Conservation (phyloP, 257 asterid genomes). For the Scutellaria minor region DNA sequence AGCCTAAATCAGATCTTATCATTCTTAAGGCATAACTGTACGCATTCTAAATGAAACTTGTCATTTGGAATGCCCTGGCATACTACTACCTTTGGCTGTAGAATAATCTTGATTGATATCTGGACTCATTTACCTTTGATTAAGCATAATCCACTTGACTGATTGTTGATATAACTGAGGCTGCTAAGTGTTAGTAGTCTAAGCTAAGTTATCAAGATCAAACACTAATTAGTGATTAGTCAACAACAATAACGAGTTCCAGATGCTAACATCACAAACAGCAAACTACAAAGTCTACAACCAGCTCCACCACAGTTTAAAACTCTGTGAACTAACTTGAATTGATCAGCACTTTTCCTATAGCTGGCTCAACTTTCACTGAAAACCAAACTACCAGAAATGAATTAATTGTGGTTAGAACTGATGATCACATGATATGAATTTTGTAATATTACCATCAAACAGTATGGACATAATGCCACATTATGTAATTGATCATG, state of each 20-base stretch:
- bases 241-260: neutral
- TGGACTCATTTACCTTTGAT: neutral
- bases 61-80: neutral
- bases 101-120: neutral
- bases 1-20: neutral
- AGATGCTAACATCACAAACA: neutral
- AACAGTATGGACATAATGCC: neutral
- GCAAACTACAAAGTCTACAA: neutral
- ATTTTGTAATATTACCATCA: neutral
- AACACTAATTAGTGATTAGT: neutral
- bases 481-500: neutral
- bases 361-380: no score
- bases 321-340: neutral
- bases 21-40: neutral
- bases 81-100: neutral
- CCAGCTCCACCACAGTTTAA: neutral
- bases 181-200: neutral
- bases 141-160: neutral
- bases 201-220: no score
- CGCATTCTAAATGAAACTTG: neutral
- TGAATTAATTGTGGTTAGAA: neutral
- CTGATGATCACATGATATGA: neutral
- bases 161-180: neutral
- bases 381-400: no score
- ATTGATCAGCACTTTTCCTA: neutral